A percentile compares a stretch with the other conserved stretches of the same genome.
Conservation (phyloP, 2,329 filamentous ascomycete species). For the Cercospora berteroae region DNA sequence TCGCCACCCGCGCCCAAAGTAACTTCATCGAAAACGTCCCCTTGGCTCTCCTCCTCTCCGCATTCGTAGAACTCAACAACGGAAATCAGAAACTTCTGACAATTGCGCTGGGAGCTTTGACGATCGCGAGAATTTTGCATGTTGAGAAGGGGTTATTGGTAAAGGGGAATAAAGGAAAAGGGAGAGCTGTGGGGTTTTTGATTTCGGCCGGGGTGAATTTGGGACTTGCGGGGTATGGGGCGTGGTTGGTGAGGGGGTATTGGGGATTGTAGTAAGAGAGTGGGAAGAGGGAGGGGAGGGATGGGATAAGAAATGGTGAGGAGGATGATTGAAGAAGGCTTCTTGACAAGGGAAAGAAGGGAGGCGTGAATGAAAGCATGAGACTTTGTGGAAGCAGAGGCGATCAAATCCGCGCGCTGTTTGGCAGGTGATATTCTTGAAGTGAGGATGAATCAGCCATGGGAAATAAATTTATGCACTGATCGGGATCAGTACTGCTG, state of each 20-base stretch:
- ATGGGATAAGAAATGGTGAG: no score
- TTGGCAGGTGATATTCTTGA: no score
- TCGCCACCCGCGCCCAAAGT: slow-evolving; percentile 16
- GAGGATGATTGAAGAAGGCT: no score
- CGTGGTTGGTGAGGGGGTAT: slow-evolving; percentile 14
- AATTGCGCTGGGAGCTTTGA: slow-evolving; percentile 8
- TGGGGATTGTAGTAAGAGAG: slow-evolving; percentile 14
- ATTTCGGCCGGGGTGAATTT: slow-evolving; percentile 6
- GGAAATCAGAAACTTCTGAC: slow-evolving; percentile 18
- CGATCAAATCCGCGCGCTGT: no score
- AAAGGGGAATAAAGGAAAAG: not conserved
- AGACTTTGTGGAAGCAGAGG: no score
- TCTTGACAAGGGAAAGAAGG: no score
- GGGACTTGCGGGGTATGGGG: slow-evolving; percentile 17
- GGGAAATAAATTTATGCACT: no score
- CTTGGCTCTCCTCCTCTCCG: slow-evolving; percentile 17
- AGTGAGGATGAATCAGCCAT: no score
- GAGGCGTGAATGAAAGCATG: no score
- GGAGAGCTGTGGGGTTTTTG: slow-evolving; percentile 20
- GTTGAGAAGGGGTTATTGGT: slow-evolving; percentile 16
- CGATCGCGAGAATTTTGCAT: slow-evolving; percentile 15
- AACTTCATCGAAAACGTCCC: slow-evolving; percentile 26
- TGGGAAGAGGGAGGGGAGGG: not conserved
- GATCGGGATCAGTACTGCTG: not conserved
- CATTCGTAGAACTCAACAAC: slow-evolving; percentile 15